Percentiles rank a stretch among this genome's conserved stretches.
These are phyloP conservation scores for Fraxinus greggii DNA, from an alignment of 305 asterid species.

Conservation along the genomic window DNA sequence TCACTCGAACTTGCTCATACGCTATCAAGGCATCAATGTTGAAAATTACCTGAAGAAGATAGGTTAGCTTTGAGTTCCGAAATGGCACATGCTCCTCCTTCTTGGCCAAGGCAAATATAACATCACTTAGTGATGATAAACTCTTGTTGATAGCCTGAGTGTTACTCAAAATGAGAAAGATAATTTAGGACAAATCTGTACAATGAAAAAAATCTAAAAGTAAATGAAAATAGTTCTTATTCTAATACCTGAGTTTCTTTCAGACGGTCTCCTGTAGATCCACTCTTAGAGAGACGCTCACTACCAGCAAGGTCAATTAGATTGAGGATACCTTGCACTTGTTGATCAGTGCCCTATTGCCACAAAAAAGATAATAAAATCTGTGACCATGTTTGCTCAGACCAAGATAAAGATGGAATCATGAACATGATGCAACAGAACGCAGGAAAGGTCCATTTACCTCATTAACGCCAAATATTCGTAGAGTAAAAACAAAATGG, in stretches of 20 bases:
- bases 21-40: background rate
- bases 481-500: constrained; percentile 84
- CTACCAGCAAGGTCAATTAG: constrained; percentile 98
- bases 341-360: constrained; percentile 80
- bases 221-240: background rate
- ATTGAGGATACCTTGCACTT: constrained; percentile 88
- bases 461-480: constrained; percentile 83
- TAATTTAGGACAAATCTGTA: background rate
- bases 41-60: constrained; percentile 87
- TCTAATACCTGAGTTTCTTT: constrained; percentile 88
- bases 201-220: background rate
- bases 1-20: background rate
- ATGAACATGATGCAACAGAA: background rate
- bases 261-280: constrained; percentile 87
- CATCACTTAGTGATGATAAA: constrained; percentile 86
- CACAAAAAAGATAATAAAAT: background rate
- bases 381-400: constrained; percentile 1
- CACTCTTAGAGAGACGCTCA: constrained; percentile 94
- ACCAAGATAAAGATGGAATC: background rate
- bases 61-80: constrained; percentile 90
- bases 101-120: constrained; percentile 91
- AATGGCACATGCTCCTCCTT: constrained; percentile 93
- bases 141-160: constrained; percentile 92
- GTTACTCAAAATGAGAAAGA: background rate
- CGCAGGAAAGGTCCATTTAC: constrained; percentile 33